Percentiles rank a stretch among this genome's conserved stretches.
Evolutionary conservation across 2,329 filamentous ascomycete genomes (phyloP).

Genomic region (Claviceps sorghi): DNA sequence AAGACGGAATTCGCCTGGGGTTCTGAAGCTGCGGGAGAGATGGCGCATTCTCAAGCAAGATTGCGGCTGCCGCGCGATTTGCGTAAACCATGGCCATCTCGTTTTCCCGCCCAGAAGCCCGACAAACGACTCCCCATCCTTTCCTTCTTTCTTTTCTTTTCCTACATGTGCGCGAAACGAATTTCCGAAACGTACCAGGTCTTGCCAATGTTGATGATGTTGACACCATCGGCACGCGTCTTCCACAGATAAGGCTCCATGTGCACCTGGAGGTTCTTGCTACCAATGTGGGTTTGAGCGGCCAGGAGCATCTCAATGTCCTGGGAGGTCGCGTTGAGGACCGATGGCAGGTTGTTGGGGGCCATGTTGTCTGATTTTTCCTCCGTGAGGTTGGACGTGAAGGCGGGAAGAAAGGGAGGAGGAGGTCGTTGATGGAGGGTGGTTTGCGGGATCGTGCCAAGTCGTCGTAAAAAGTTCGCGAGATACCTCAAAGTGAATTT

Average conservation of each 20-base stretch:
- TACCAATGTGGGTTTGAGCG: conserved; percentile 90
- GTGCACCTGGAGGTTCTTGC: conserved; percentile 99
- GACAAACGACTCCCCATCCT: too few relatives aligned
- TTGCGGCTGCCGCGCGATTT: not conserved
- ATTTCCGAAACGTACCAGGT: conserved; percentile 59
- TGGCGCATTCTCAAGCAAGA: not conserved
- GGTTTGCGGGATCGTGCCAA: conserved; percentile 11
- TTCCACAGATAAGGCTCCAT: conserved; percentile 99
- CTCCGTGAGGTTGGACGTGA: conserved; percentile 18
- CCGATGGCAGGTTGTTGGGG: conserved; percentile 80
- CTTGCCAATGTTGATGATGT: conserved; percentile 99
- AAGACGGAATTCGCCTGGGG: too few relatives aligned
- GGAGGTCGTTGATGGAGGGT: conserved; percentile 10
- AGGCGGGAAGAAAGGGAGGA: conserved; percentile 13
- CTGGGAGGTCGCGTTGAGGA: conserved; percentile 93
- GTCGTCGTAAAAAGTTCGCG: conserved; percentile 28
- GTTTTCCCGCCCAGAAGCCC: not conserved
- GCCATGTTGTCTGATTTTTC: conserved; percentile 62
- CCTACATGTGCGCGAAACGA: too few relatives aligned
- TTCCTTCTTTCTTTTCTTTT: too few relatives aligned
- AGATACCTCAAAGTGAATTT: conserved; percentile 18
- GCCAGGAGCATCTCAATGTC: conserved; percentile 99
- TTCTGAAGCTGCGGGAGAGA: not conserved
- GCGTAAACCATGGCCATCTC: not conserved
- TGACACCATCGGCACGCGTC: conserved; percentile 95